Conservation (phyloP, 1,284 basidiomycete species). For the Xerocomus amazonicus region DNA sequence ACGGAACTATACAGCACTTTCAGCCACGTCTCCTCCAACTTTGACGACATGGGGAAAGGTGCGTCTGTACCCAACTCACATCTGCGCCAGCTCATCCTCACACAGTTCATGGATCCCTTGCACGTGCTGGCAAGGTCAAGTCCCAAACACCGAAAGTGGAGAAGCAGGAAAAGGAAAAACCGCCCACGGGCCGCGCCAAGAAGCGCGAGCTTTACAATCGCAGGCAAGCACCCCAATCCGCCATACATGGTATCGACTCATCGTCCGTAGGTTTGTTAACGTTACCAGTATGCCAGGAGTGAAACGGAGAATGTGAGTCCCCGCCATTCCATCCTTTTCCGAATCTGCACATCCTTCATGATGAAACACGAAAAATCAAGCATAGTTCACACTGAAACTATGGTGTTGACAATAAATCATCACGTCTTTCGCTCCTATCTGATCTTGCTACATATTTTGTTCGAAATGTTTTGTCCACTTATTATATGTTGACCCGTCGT, state of each 20-base stretch:
- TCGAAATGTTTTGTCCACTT: background rate
- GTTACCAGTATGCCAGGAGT: conserved; percentile 84
- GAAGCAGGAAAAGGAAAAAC: conserved; percentile 61
- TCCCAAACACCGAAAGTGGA: background rate
- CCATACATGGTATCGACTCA: background rate
- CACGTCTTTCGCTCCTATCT: conserved; percentile 34
- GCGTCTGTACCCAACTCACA: conserved; percentile 4
- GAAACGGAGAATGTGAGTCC: conserved; percentile 56
- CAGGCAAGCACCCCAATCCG: conserved; percentile 52
- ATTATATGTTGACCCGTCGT: conserved; percentile 8
- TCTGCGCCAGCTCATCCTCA: background rate
- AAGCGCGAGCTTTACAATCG: conserved; percentile 94
- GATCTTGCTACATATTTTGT: conserved; percentile 5
- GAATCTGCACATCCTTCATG: conserved; percentile 1
- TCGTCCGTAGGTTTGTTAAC: conserved; percentile 76
- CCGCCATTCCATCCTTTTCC: background rate
- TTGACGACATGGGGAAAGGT: conserved; percentile 63
- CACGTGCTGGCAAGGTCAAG: conserved; percentile 92
- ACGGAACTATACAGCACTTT: conserved; percentile 15
- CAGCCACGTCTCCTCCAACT: conserved; percentile 19
- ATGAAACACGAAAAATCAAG: conserved; percentile 26
- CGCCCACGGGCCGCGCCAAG: conserved; percentile 91
- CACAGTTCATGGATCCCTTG: conserved; percentile 98
- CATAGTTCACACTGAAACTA: conserved; percentile 35
- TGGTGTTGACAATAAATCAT: conserved; percentile 28